Evolutionary conservation across 169 alveolate genomes (phyloP).

Genomic region (Ichthyophthirius multifiliis): DNA sequence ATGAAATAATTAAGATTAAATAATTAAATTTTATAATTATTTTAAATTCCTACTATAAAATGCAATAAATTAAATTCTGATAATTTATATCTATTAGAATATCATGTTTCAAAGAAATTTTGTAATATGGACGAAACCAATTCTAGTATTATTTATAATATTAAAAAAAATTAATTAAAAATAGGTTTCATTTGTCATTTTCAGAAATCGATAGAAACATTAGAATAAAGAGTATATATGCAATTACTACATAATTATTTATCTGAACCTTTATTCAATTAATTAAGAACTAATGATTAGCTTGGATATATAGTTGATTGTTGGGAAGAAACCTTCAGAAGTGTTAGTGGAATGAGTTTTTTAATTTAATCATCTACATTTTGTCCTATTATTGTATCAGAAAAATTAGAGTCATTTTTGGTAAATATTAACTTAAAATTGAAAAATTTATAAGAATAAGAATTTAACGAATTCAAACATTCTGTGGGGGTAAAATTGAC

Average conservation of each 20-base stretch:
- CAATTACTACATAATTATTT: constrained; percentile 33
- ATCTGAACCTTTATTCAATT: constrained; percentile 50
- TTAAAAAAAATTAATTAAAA: background rate
- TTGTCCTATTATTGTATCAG: constrained; percentile 16
- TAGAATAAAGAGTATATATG: background rate
- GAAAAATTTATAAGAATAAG: constrained; percentile 29
- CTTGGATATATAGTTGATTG: constrained; percentile 48
- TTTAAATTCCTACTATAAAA: background rate
- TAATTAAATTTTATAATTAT: background rate
- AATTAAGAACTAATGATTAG: constrained; percentile 49
- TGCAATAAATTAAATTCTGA: background rate
- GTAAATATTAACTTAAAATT: background rate
- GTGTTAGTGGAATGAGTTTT: constrained; percentile 29
- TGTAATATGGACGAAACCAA: constrained; percentile 12
- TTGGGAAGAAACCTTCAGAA: constrained; percentile 18
- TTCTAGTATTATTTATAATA: background rate
- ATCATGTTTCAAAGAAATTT: constrained; percentile 20
- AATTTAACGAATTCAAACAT: constrained; percentile 34
- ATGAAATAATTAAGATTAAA: background rate
- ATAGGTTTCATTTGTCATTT: constrained; percentile 15
- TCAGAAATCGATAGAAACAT: constrained; percentile 7
- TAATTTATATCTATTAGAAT: background rate
- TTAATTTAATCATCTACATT: constrained; percentile 28
- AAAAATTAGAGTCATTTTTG: constrained; percentile 34
- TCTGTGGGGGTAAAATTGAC: constrained; percentile 26